A percentile compares a stretch with the other conserved stretches of the same genome.
Conservation (phyloP, 1,284 basidiomycete species). For the Leccinum solheimii region DNA sequence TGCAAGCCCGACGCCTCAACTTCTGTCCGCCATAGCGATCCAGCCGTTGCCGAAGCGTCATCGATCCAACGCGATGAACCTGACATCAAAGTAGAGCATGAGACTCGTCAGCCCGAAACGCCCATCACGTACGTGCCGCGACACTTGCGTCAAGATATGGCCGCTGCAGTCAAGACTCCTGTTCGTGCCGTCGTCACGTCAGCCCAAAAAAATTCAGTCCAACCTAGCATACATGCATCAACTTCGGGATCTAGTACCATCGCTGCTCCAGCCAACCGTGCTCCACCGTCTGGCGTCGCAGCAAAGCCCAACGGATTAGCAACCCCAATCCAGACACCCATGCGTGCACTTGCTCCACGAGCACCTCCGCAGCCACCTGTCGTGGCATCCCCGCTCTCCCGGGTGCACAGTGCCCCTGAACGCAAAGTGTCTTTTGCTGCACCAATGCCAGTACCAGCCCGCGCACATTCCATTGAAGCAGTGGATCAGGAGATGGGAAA, state of each 20-base stretch:
- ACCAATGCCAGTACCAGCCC: background rate
- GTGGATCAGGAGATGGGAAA: constrained; percentile 19
- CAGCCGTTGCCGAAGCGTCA: background rate
- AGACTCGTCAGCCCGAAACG: constrained; percentile 9
- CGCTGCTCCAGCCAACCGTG: background rate
- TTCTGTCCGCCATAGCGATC: background rate
- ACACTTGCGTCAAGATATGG: constrained; percentile 27
- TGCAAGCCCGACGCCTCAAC: constrained; percentile 19
- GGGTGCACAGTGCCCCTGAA: constrained; percentile 4
- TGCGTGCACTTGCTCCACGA: constrained; percentile 8
- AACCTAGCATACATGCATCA: background rate
- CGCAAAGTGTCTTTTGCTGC: constrained; percentile 14
- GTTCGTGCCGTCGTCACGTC: background rate
- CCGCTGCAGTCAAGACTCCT: constrained; percentile 8
- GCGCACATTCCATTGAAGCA: background rate
- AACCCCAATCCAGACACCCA: constrained; percentile 27
- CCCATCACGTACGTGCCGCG: constrained; percentile 28
- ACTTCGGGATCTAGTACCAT: constrained; percentile 1
- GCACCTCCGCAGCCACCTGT: constrained; percentile 1
- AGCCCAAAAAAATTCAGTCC: background rate
- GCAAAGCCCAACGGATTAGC: constrained; percentile 14
- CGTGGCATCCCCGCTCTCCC: constrained; percentile 19
- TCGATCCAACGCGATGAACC: constrained; percentile 1
- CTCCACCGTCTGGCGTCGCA: background rate
- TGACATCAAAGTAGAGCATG: constrained; percentile 23